phyloP scores from a whole-genome alignment of 2,329 filamentous ascomycete genomes.

The Fusarium sp. region DNA sequence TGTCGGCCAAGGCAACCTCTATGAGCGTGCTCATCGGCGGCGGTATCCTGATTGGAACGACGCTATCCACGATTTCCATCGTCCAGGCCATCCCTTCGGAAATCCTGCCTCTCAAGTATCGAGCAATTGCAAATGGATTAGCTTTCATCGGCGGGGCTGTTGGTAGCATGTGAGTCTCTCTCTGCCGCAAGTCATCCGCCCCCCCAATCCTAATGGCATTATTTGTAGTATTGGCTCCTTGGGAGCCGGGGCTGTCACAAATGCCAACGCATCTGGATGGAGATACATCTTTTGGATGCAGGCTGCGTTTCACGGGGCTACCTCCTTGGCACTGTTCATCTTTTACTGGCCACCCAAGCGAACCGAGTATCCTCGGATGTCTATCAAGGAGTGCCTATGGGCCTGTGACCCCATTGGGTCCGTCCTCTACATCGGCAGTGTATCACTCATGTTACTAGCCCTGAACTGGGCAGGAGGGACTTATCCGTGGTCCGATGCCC shows the following conservation, averaged over 20 bases:
- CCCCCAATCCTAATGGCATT: background rate
- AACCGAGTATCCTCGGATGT: conserved; percentile 3
- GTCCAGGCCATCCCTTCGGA: conserved; percentile 16
- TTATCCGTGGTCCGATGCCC: conserved; percentile 10
- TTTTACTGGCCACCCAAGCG: conserved; percentile 16
- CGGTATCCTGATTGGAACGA: conserved; percentile 11
- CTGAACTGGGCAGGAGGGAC: conserved; percentile 11
- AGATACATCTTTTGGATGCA: conserved; percentile 18
- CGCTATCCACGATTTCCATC: conserved; percentile 8
- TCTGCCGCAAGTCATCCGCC: background rate
- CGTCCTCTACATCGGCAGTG: conserved; percentile 9
- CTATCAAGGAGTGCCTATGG: conserved; percentile 7
- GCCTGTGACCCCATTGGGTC: conserved; percentile 15
- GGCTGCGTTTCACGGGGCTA: conserved; percentile 12
- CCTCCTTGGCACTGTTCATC: conserved; percentile 3
- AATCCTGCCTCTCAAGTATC: conserved; percentile 17
- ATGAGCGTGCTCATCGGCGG: conserved; percentile 10
- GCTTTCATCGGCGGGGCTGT: conserved; percentile 13
- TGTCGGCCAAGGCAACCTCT: conserved; percentile 14
- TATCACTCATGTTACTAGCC: conserved; percentile 11
- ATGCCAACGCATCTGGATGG: conserved; percentile 12
- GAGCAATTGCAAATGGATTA: conserved; percentile 11
- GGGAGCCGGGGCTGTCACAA: conserved; percentile 9
- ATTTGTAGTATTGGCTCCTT: conserved; percentile 9
- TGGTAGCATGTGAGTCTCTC: conserved; percentile 7